phyloP scores from a whole-genome alignment of 768 basidiomycete species.

The Boletus barrowsii region DNA sequence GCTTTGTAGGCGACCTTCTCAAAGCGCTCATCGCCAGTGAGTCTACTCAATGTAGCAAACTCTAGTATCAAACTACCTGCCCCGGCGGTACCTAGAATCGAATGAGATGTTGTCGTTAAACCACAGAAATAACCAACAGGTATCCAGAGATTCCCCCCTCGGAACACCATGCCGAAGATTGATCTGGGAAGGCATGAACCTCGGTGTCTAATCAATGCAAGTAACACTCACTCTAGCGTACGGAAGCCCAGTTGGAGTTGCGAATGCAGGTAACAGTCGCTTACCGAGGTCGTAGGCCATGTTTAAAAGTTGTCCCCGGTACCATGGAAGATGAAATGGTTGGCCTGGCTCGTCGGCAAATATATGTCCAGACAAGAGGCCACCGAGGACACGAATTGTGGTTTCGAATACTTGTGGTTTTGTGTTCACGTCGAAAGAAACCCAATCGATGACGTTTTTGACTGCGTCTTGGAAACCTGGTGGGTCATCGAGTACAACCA shows the following conservation, averaged over 20 bases:
- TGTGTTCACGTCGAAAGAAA: constrained; percentile 90
- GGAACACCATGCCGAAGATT: constrained; percentile 80
- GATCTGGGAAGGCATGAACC: constrained; percentile 44
- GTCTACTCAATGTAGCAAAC: constrained; percentile 87
- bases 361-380: constrained; percentile 81
- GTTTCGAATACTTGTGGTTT: constrained; percentile 99
- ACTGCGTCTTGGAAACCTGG: constrained; percentile 83
- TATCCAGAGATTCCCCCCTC: constrained; percentile 75
- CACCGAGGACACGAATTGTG: constrained; percentile 91
- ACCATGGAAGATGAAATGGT: constrained; percentile 80
- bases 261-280: constrained; percentile 86
- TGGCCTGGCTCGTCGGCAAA: constrained; percentile 67
- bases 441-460: constrained; percentile 72
- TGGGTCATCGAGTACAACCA: constrained; percentile 83
- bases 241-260: constrained; percentile 88
- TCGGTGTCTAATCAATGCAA: background rate
- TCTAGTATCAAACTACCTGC: constrained; percentile 92
- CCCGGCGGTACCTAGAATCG: constrained; percentile 73
- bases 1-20: constrained; percentile 89
- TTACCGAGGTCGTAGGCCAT: constrained; percentile 86
- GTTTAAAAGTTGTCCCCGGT: constrained; percentile 71
- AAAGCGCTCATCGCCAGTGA: constrained; percentile 87
- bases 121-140: constrained; percentile 56
- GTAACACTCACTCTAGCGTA: constrained; percentile 67
- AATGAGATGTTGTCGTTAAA: constrained; percentile 2